Base-by-base conservation (phyloP, 1,139 yeast species). In the Hyphopichia burtonii region DNA sequence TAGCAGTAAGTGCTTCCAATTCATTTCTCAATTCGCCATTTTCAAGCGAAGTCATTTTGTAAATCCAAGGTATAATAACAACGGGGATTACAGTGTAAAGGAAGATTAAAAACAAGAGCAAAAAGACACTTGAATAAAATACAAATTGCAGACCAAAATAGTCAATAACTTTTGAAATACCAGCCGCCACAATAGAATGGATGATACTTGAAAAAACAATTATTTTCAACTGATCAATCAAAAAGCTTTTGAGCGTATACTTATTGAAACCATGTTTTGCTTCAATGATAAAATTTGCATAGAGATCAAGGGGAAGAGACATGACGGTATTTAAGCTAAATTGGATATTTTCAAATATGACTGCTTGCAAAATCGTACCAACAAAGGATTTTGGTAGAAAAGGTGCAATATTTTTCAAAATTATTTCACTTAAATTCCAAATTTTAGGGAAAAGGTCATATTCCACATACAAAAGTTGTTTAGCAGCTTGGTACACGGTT, bases 281-380 rank as follows among this genome's bases (percentile, higher is more conserved):
- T 30, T 30, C 32, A 16, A 30, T 14, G 14, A 30, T 17, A 16
- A 30, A 30, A 10, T 3, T 16, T n/a, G 4, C 10, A 30, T 30
- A 30, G 11, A 15, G 14, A n/a, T 14, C 32, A 30, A n/a, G 14
- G 11, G 32, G 32, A 30, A 16, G 12, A 7, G 32, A 15, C 6
- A 30, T n/a, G 7, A 14, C 10, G 8, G 82, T 70, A 11, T 83
- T 68, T 34, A 80, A 43, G 25, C 79, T 46, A 37, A 75, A 72
- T 51, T 77, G 61, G 14, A 16, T 16, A 8, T 7, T 14, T 4
- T 7, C n/a, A 16, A 8, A 30, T 4, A 30, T 30, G 14, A n/a
- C 32, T 30, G 5, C 16, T 14, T 30, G 32, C 18, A 30, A 30
- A 15, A 30, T 17, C 6, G 32, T 16, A 4, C 32, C 32, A 14